Evolutionary conservation across 2,329 filamentous ascomycete species (phyloP), one percentile per base, ranked within the genome.

Genomic region (Colletotrichum cuscutae): DNA sequence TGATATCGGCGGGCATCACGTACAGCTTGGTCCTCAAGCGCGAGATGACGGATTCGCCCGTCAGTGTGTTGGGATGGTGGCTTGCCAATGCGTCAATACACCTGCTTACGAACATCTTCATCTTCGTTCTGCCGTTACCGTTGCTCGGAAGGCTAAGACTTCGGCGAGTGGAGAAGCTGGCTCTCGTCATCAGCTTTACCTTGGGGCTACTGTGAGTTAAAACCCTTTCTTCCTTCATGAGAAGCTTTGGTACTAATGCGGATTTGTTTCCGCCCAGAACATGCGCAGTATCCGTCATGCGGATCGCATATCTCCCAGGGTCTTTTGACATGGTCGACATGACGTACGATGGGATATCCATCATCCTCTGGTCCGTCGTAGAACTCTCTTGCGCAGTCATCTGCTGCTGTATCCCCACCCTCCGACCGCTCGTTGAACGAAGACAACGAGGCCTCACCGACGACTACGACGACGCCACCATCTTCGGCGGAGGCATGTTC

Each of bases 361-460:
- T 78, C 5, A 78, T 78, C 15, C 77, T 81, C 75, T 84, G 82
- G 81, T 82, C 81, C 24, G 78, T 84, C 60, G 79, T 82, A 65
- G 83, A 85, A 73, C 80, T 84, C 72, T 81, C 81, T 59, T 78
- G 81, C 61, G 82, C 81, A 67, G 79, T 84, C 72, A 77, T 84
- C 13, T 84, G 83, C 72, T 78, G 81, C 58, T 83, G 82, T 68
- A 79, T 84, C 5, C 83, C 83, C 0, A 83, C 82, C 19, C 75
- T 84, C 1, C 79, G 82, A 2, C 81, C 81, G 15, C 65, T 81
- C 6, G 11, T 37, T 3, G 42, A 46, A 5, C 60, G 52, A 42
- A 19, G 3, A 49, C 42, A 7, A 22, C 42, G 4, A 42, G 37
- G 15, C 15, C 37, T 42, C 1, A 2, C 7, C 3, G 42, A 22